Evolutionary conservation across 2,329 filamentous ascomycete genomes (phyloP).

Genomic region (Scopulariopsis brevicaulis): DNA sequence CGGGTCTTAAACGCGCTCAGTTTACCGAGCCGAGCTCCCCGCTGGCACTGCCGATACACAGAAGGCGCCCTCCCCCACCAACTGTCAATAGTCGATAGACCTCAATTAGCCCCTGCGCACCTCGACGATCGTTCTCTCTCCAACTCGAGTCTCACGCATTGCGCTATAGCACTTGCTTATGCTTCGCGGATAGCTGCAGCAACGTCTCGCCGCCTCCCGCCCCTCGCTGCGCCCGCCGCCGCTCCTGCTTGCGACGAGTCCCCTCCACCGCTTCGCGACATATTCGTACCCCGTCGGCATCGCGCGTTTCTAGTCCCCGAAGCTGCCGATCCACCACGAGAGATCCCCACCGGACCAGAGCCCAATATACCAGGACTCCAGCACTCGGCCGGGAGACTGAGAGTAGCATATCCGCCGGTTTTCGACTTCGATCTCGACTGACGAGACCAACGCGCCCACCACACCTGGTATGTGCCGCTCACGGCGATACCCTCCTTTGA

Average conservation of each 20-base stretch:
- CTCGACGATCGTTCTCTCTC: not conserved
- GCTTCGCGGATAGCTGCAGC: conserved; percentile 13
- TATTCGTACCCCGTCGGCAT: not conserved
- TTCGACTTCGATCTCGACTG: not conserved
- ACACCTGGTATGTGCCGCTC: not conserved
- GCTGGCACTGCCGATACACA: no score
- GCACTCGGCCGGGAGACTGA: not conserved
- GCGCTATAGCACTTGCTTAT: conserved; percentile 8
- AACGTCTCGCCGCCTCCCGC: not conserved
- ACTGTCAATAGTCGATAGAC: not conserved
- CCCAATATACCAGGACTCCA: not conserved
- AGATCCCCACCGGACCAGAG: not conserved
- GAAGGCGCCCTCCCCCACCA: not conserved
- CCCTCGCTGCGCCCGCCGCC: not conserved
- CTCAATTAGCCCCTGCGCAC: not conserved
- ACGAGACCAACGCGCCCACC: not conserved
- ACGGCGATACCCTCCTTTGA: not conserved
- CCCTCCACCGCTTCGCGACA: not conserved
- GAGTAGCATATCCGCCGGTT: not conserved
- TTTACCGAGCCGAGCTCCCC: not conserved
- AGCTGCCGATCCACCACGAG: not conserved
- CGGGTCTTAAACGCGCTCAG: not conserved
- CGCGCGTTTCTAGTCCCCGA: not conserved
- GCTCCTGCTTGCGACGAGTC: not conserved
- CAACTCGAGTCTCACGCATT: not conserved